Conservation (phyloP, 768 basidiomycete genomes). For the Mycena belliarum region DNA sequence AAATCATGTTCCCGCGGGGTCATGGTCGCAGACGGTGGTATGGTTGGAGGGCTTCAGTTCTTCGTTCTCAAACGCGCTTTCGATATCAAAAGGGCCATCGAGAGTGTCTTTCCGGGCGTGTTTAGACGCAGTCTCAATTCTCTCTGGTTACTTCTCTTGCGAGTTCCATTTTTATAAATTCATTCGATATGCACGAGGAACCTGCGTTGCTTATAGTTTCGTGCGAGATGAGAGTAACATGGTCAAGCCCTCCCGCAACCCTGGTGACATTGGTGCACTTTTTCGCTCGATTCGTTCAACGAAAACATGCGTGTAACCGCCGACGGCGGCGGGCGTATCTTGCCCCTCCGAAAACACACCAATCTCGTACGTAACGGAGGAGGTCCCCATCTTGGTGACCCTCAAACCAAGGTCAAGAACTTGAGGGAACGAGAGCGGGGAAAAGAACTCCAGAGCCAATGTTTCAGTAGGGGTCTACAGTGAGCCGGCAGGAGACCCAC, state of each 20-base stretch:
- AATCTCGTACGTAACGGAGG: constrained; percentile 79
- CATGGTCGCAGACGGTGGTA: constrained; percentile 63
- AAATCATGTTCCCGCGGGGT: constrained; percentile 35
- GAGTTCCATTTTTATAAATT: no score
- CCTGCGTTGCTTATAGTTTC: constrained; percentile 22
- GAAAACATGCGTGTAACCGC: constrained; percentile 83
- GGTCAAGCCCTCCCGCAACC: constrained; percentile 47
- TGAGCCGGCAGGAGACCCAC: constrained; percentile 30
- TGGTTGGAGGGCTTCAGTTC: constrained; percentile 51
- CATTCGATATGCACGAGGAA: no score
- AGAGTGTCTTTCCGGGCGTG: neutral
- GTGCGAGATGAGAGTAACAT: constrained; percentile 32
- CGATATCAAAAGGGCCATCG: neutral
- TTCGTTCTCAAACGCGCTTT: constrained; percentile 5
- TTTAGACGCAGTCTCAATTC: no score
- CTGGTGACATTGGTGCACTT: constrained; percentile 48
- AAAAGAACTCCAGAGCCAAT: constrained; percentile 63
- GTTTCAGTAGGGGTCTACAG: neutral
- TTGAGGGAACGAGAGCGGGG: constrained; percentile 73
- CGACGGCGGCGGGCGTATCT: constrained; percentile 44
- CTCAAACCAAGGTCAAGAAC: constrained; percentile 70
- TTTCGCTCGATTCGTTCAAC: constrained; percentile 62
- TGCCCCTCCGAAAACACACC: constrained; percentile 65
- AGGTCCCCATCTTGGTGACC: constrained; percentile 66
- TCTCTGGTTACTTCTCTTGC: no score